Evolutionary conservation across 331 rosid species (phyloP), one percentile per base, ranked within the genome.

Genomic region (Prunus yedoensis): DNA sequence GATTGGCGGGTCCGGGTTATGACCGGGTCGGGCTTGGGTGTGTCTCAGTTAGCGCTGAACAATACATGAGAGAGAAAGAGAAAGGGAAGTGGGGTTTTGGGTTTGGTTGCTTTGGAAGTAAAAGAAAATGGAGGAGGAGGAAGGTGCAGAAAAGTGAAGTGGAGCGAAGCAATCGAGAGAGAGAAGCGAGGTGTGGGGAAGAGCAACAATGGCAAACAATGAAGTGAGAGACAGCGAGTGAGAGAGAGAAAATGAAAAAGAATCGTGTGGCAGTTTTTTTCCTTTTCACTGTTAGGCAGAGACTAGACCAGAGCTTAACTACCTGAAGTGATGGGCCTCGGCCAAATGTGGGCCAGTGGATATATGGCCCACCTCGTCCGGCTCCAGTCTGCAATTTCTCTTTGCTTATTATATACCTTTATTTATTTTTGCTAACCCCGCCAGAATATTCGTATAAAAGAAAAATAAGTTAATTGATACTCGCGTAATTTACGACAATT

Each of bases 41-140:
- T 21, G 65, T 28, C 20, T 71, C 47, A 7, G 63, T 47, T 3
- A 17, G 15, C 20, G 32, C 27, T 2, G 62, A 13, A n/a, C 53
- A 35, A 13, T 49, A 28, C 70, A 75, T 73, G 68, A 65, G 56
- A 64, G 47, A 50, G 27, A 43, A 28, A 18, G 59, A 68, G 70
- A 58, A 7, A 32, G 28, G 0, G 35, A 17, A n/a, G 16, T 47
- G 52, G 4, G 52, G 12, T 47, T 47, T 10, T 47, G 15, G 52
- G 52, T 46, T 46, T 46, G 16, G 14, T 46, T 10, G 51, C 51
- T 46, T 11, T 74, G 76, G 81, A 69, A 58, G 85, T 76, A 57
- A 35, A 73, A 75, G 70, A 66, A 78, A 74, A n/a, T 41, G 57
- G 50, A 28, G 30, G 30, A 32, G 51, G 18, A 57, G 52, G 74